These are phyloP conservation scores for Erythrobasidium hasegawianum DNA, from an alignment of 1,284 basidiomycete genomes.

Conservation along the genomic window DNA sequence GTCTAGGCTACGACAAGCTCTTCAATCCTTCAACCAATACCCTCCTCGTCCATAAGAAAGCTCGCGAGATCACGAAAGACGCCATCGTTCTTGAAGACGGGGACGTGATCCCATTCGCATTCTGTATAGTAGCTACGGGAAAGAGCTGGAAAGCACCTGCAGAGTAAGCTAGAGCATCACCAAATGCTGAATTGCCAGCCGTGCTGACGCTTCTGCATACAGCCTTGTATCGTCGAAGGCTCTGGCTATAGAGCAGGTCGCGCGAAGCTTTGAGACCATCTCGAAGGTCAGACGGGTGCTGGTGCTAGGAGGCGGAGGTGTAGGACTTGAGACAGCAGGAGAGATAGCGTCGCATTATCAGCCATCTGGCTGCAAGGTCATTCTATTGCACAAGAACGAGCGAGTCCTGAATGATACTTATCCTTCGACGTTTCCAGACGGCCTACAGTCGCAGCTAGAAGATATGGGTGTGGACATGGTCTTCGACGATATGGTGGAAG, in stretches of 20 bases:
- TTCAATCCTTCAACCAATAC: conserved; percentile 14
- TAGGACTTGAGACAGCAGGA: conserved; percentile 30
- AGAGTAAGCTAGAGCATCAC: conserved; percentile 1
- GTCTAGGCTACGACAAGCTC: conserved; percentile 14
- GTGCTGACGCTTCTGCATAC: neutral
- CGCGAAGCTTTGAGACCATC: too few relatives aligned
- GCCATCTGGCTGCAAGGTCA: conserved; percentile 23
- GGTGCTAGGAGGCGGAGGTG: too few relatives aligned
- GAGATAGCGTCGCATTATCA: conserved; percentile 23
- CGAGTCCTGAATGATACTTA: conserved; percentile 21
- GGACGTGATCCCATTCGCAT: conserved; percentile 11
- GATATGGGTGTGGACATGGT: conserved; percentile 18
- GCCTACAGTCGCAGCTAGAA: conserved; percentile 9
- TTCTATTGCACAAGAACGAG: conserved; percentile 11
- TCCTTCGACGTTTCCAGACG: conserved; percentile 7
- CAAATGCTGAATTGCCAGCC: neutral
- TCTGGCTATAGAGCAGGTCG: conserved; percentile 33
- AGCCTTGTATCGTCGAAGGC: neutral
- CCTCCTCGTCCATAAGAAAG: conserved; percentile 22
- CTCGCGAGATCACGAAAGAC: neutral
- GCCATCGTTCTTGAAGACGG: conserved; percentile 24
- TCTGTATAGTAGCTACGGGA: conserved; percentile 23
- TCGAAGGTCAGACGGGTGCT: too few relatives aligned
- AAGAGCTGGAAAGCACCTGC: conserved; percentile 17
- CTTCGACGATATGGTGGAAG: conserved; percentile 10